Evolutionary conservation across 345 rosid genomes (phyloP).

Genomic region (Euphorbia pulcherrima): DNA sequence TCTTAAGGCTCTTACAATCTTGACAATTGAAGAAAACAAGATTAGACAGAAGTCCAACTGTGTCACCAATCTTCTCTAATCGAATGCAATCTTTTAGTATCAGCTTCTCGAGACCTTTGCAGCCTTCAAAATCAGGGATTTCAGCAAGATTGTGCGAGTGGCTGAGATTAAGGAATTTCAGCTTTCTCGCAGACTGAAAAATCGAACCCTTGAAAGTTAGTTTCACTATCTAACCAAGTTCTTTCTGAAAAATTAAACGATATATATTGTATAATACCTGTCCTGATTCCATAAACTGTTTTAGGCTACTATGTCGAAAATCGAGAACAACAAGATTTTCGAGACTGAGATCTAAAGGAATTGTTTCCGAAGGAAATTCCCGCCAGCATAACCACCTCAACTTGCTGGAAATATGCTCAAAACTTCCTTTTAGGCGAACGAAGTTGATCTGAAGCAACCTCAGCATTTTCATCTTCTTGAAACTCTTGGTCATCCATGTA

Average conservation of each 20-base stretch:
- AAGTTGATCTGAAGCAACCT: conserved; percentile 16
- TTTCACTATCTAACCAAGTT: not conserved
- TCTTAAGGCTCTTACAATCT: conserved; percentile 8
- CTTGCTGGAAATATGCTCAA: conserved; percentile 1
- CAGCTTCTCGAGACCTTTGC: conserved; percentile 6
- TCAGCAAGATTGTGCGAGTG: not conserved
- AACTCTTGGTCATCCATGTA: conserved; percentile 6
- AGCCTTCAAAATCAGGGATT: conserved; percentile 2
- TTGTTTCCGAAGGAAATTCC: conserved; percentile 1
- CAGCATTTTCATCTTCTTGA: conserved; percentile 17
- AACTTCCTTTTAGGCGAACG: not conserved
- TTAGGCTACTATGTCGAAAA: conserved; percentile 6
- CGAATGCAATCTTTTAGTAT: conserved; percentile 14
- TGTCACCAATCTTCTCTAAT: conserved; percentile 2
- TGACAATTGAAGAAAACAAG: conserved; percentile 1
- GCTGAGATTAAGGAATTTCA: conserved; percentile 19
- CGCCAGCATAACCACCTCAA: conserved; percentile 22
- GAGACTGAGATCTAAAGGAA: not conserved
- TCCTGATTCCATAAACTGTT: not conserved
- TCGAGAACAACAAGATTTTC: conserved; percentile 9
- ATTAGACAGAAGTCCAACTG: not conserved
- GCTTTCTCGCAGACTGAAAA: not conserved
- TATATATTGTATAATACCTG: not conserved
- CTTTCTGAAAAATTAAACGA: not conserved
- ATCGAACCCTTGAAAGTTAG: not conserved